These are phyloP conservation scores for Jasminum sambac DNA, from an alignment of 257 asterid genomes.

Conservation along the genomic window DNA sequence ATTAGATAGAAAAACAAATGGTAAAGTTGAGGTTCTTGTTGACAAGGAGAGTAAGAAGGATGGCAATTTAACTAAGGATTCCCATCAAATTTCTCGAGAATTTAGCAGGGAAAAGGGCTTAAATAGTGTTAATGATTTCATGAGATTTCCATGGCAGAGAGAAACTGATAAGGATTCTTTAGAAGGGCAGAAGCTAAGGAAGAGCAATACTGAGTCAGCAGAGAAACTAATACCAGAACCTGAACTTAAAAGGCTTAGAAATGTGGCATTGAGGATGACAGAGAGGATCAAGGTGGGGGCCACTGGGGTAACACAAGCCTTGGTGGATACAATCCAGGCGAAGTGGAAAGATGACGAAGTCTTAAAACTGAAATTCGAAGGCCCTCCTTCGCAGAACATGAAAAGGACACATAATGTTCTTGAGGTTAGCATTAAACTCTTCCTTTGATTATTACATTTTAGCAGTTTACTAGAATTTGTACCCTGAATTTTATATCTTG, in stretches of 20 bases:
- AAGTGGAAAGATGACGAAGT: slow-evolving; percentile 85
- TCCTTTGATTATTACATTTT: background rate
- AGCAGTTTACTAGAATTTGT: background rate
- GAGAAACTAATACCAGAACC: slow-evolving; percentile 77
- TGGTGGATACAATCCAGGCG: slow-evolving; percentile 65
- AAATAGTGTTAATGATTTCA: slow-evolving; percentile 17
- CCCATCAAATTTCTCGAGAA: slow-evolving; percentile 18
- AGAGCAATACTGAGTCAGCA: slow-evolving; percentile 48
- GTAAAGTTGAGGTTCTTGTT: slow-evolving; percentile 25
- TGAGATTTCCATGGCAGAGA: slow-evolving; percentile 64
- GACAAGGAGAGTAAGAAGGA: slow-evolving; percentile 22
- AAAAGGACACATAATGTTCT: slow-evolving; percentile 74
- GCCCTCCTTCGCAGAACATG: slow-evolving; percentile 82
- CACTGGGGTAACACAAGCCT: slow-evolving; percentile 72
- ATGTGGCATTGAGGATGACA: slow-evolving; percentile 66
- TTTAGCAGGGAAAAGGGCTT: slow-evolving; percentile 9
- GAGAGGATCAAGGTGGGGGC: slow-evolving; percentile 83
- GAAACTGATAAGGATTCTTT: slow-evolving; percentile 27
- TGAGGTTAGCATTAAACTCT: slow-evolving; percentile 48
- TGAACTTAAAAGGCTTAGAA: slow-evolving; percentile 79
- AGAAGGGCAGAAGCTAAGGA: slow-evolving; percentile 35
- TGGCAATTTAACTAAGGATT: slow-evolving; percentile 16
- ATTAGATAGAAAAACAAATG: slow-evolving; percentile 24
- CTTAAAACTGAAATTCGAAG: slow-evolving; percentile 82
- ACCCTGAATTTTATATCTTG: slow-evolving; percentile 8